Conservation (phyloP, 805 yeast genomes). For the Blastobotrys peoriensis region DNA sequence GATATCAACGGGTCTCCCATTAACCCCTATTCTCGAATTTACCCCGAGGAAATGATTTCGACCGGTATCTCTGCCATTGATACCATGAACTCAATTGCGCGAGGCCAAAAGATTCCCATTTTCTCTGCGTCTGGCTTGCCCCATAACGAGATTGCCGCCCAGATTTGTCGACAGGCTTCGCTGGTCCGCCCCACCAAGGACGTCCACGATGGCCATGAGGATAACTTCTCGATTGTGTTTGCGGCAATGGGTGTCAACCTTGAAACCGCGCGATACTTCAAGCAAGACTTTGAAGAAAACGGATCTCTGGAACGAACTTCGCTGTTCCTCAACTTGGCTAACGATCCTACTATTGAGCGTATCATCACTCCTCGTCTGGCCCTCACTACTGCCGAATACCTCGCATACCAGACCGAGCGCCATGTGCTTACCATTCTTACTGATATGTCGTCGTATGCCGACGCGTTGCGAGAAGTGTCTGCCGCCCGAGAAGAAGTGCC, state of each 20-base stretch:
- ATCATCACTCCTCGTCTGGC: slow-evolving; percentile 99
- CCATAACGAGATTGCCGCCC: slow-evolving; percentile 99
- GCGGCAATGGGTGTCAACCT: slow-evolving; percentile 99
- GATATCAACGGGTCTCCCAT: slow-evolving; percentile 99
- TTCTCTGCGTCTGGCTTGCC: slow-evolving; percentile 99
- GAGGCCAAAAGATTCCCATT: slow-evolving; percentile 99
- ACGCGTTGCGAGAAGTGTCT: slow-evolving; percentile 98
- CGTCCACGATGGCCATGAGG: slow-evolving; percentile 99
- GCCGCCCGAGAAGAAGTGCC: slow-evolving; percentile 99
- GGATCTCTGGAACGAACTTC: slow-evolving; percentile 98
- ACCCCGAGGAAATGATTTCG: slow-evolving; percentile 99
- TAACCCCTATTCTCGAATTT: slow-evolving; percentile 96
- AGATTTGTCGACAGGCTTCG: slow-evolving; percentile 99
- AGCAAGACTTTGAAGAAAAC: slow-evolving; percentile 98
- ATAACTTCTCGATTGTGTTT: slow-evolving; percentile 96
- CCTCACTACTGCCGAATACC: slow-evolving; percentile 94
- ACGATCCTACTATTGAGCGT: slow-evolving; percentile 99
- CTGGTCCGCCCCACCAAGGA: slow-evolving; percentile 98
- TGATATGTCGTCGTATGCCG: slow-evolving; percentile 99
- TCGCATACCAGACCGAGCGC: slow-evolving; percentile 98
- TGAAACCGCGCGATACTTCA: slow-evolving; percentile 97
- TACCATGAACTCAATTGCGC: slow-evolving; percentile 98
- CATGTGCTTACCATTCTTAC: slow-evolving; percentile 97
- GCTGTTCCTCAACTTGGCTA: slow-evolving; percentile 92
- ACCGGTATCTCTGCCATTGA: slow-evolving; percentile 99